Evolutionary conservation across 257 asterid species (phyloP).

Genomic region (Knoxia roxburghii): DNA sequence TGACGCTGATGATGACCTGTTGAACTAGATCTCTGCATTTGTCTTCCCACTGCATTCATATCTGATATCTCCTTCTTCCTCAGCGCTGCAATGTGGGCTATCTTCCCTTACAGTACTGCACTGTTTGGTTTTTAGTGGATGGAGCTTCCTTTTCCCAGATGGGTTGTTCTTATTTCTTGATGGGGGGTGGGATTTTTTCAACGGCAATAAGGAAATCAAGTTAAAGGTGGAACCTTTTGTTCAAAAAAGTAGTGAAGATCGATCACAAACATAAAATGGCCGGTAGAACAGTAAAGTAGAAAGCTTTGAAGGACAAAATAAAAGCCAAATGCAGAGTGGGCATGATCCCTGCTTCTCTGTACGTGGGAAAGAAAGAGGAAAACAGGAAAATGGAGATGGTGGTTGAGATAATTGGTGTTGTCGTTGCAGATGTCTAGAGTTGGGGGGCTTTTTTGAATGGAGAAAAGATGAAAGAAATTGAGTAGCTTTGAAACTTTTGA

Average conservation of each 20-base stretch:
- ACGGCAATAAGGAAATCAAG: conserved; percentile 1
- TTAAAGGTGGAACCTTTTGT: conserved; percentile 7
- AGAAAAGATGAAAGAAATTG: not conserved
- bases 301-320: not conserved
- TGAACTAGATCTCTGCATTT: conserved; percentile 34
- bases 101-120: too few species aligned
- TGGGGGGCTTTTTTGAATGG: conserved; percentile 11
- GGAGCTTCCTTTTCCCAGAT: not conserved
- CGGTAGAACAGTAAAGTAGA: conserved; percentile 1
- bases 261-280: conserved; percentile 2
- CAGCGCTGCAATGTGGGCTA: not conserved
- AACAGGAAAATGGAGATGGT: conserved; percentile 5
- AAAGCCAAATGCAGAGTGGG: not conserved
- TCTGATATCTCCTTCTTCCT: conserved; percentile 6
- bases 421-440: not conserved
- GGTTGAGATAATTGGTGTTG: conserved; percentile 17
- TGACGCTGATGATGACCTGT: conserved; percentile 26
- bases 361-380: not conserved
- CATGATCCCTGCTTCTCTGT: not conserved
- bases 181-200: too few species aligned
- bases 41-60: conserved; percentile 31
- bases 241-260: not conserved
- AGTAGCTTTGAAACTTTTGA: conserved; percentile 23
- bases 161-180: not conserved
- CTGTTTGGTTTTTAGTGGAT: not conserved